Evolutionary conservation across 768 basidiomycete species (phyloP).

Genomic region (Suillus bovinus): DNA sequence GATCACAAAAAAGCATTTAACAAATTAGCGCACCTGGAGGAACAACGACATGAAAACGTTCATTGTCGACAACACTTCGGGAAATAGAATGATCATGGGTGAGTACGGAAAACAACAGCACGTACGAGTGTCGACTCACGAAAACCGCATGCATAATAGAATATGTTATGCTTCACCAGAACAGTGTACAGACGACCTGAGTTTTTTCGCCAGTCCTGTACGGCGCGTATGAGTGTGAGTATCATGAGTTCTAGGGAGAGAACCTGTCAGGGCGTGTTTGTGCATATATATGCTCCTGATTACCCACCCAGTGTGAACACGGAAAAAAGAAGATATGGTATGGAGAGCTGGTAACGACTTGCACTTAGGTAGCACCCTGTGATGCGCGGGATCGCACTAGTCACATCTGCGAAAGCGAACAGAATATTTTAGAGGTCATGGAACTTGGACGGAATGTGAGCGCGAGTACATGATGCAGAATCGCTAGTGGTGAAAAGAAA

Average conservation of each 20-base stretch:
- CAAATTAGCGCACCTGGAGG: not conserved
- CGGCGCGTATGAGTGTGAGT: not conserved
- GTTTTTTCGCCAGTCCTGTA: not conserved
- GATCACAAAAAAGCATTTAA: not conserved
- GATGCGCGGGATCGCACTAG: not conserved
- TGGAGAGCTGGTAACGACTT: not conserved
- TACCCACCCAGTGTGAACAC: not conserved
- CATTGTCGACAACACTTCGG: not conserved
- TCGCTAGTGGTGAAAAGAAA: not conserved
- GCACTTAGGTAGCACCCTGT: constrained; percentile 1
- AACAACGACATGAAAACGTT: not conserved
- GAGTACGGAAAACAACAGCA: not conserved
- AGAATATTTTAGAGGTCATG: not conserved
- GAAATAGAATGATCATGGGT: not conserved
- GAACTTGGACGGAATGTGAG: not conserved
- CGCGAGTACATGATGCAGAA: not conserved
- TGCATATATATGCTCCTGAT: not conserved
- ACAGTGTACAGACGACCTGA: not conserved
- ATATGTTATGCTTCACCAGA: not conserved
- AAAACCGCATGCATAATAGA: not conserved
- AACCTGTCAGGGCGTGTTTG: not conserved
- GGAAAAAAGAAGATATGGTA: not conserved
- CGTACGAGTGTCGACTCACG: not conserved
- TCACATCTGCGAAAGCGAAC: not conserved
- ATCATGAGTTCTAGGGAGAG: not conserved